These are phyloP conservation scores for Paraurostyla sp. DNA, from an alignment of 73 alveolate species.

Conservation along the genomic window DNA sequence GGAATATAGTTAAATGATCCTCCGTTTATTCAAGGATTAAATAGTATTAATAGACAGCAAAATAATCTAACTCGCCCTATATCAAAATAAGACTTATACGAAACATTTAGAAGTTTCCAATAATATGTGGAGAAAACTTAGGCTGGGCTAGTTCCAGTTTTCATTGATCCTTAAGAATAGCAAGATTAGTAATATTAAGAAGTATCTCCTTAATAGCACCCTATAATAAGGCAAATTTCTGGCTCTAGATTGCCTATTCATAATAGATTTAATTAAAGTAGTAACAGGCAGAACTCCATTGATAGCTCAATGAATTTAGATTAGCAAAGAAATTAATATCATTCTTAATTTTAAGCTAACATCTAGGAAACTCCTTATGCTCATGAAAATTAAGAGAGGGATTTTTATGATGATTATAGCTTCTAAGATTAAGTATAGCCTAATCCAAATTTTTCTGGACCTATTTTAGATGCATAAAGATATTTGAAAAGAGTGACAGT, in stretches of 20 bases:
- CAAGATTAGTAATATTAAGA: neutral
- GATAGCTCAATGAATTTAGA: no score
- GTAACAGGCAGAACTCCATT: no score
- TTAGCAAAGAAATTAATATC: no score
- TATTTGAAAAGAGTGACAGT: slow-evolving; percentile 41
- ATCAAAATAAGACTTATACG: neutral
- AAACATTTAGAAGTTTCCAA: slow-evolving; percentile 4
- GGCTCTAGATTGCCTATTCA: no score
- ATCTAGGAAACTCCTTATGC: no score
- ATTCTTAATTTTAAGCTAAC: no score
- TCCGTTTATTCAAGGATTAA: neutral
- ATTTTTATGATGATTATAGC: neutral
- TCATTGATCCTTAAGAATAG: neutral
- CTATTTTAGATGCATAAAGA: slow-evolving; percentile 27
- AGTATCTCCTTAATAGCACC: neutral
- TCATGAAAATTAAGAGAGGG: neutral
- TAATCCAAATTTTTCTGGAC: neutral
- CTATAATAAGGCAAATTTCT: no score
- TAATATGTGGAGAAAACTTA: neutral
- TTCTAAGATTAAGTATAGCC: no score
- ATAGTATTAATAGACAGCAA: neutral
- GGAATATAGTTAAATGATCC: neutral
- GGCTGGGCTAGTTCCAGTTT: neutral
- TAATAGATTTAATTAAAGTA: no score
- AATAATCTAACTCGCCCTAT: neutral